phyloP scores from a whole-genome alignment of 177 flowering plant species.

The Telopea speciosissima region DNA sequence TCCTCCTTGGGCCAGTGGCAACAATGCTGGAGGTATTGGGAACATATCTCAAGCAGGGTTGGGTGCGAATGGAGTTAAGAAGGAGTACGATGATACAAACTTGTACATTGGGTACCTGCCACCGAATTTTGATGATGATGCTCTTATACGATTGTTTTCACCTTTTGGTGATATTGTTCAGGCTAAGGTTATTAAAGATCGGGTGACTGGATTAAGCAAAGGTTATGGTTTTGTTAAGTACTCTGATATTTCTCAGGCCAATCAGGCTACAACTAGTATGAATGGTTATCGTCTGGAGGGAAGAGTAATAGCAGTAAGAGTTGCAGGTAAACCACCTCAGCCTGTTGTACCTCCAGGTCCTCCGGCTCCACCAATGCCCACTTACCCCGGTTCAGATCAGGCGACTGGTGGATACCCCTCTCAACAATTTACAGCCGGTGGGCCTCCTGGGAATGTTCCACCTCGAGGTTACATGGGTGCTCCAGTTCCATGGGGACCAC shows the following conservation, averaged over 20 bases:
- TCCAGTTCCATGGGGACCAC: constrained; percentile 68
- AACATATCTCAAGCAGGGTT: background rate
- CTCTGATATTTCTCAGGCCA: constrained; percentile 58
- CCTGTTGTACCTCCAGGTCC: background rate
- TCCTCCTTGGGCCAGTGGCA: constrained; percentile 46
- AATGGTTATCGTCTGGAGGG: constrained; percentile 65
- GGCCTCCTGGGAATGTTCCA: constrained; percentile 27
- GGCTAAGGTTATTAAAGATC: constrained; percentile 50
- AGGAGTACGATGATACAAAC: constrained; percentile 65
- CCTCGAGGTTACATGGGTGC: constrained; percentile 31
- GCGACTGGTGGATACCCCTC: constrained; percentile 40
- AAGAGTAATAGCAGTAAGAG: background rate
- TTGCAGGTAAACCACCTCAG: background rate
- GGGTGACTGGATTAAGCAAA: constrained; percentile 53
- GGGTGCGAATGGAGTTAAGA: constrained; percentile 21
- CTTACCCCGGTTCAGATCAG: constrained; percentile 18
- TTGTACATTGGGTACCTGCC: constrained; percentile 67
- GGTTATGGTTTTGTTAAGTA: constrained; percentile 85
- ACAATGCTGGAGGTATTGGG: constrained; percentile 25
- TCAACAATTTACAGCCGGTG: constrained; percentile 28
- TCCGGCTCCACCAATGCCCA: background rate
- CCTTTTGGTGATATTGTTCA: background rate
- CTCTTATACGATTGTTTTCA: background rate
- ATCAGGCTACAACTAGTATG: constrained; percentile 49
- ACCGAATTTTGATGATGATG: constrained; percentile 34